A percentile compares a stretch with the other conserved stretches of the same genome.
Evolutionary conservation across 306 rosid genomes (phyloP).

Genomic region (Cucurbita moschata): DNA sequence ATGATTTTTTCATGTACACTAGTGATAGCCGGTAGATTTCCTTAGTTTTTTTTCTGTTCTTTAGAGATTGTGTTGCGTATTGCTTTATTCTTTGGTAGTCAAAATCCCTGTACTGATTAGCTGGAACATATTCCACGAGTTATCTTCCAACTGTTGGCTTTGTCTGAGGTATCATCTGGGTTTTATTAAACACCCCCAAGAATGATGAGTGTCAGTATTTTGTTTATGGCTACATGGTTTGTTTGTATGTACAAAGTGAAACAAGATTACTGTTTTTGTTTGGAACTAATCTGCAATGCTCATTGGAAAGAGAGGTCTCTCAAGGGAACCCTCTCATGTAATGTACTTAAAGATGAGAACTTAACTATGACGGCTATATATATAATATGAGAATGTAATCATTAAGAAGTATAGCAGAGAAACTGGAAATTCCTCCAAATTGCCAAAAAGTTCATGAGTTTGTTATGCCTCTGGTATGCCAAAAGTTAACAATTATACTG

Average conservation of each 20-base stretch:
- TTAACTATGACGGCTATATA: background rate
- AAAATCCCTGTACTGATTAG: background rate
- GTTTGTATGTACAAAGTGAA: background rate
- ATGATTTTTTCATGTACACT: background rate
- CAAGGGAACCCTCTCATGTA: background rate
- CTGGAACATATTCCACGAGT: slow-evolving; percentile 13
- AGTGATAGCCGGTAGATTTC: slow-evolving; percentile 10
- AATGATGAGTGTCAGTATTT: background rate
- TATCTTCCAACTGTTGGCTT: background rate
- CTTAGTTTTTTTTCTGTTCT: background rate
- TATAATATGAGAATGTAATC: background rate
- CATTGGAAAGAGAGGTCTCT: background rate
- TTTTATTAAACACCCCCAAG: slow-evolving; percentile 1
- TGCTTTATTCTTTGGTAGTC: slow-evolving; percentile 8
- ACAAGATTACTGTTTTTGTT: background rate
- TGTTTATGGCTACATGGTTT: background rate
- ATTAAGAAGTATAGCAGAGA: background rate
- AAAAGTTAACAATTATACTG: background rate
- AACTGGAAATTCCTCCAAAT: background rate
- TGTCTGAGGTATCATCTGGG: slow-evolving; percentile 3
- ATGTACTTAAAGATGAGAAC: background rate
- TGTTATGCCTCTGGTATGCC: background rate
- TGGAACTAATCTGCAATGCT: background rate
- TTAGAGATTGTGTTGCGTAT: slow-evolving; percentile 9
- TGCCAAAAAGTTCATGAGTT: background rate